Base-by-base conservation (phyloP, 805 yeast species). In the Metschnikowia arizonensis region DNA sequence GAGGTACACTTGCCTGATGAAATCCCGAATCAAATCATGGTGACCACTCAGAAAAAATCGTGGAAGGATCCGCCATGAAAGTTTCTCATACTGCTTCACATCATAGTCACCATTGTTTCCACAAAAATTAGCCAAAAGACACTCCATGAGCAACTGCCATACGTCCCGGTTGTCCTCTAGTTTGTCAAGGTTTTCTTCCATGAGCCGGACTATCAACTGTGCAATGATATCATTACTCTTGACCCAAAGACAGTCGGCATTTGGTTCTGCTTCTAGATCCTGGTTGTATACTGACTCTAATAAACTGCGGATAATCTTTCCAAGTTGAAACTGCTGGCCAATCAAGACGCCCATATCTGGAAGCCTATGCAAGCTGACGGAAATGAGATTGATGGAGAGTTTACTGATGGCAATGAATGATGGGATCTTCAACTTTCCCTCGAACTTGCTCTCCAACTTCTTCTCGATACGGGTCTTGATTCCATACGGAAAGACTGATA, bases 351-450 rank as follows among this genome's bases (percentile, higher is more conserved):
- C 52, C 17, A 72, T 60, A 36, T 71, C 70, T 0, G 39, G 47
- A 1, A 61, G 43, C 18, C 48, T 40, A 1, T 54, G 50, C n/a
- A 84, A 43, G 32, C 72, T 71, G 1, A 50, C 48, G 2, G 55
- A 49, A n/a, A 84, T 54, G 12, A 75, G 48, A 5, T 62, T 60
- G 38, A 78, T 63, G 0, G 84, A 70, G 14, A 58, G 54, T 42
- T 72, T 73, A 52, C 89, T 76, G 1, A 81, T 64, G 0, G 86
- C 81, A 25, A 78, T 72, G 54, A 85, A 85, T 0, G 85, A 73
- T 2, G 90, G 87, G 25, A 83, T 73, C 41, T 77, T 74, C 53
- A 54, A 60, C 50, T 46, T 69, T 40, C 48, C 65, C 42, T 46
- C 68, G 35, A 59, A 58, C 54, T 55, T 65, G 65, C 61, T 65